phyloP scores from a whole-genome alignment of 2,329 filamentous ascomycete genomes.

The Hypoxylon sp. region DNA sequence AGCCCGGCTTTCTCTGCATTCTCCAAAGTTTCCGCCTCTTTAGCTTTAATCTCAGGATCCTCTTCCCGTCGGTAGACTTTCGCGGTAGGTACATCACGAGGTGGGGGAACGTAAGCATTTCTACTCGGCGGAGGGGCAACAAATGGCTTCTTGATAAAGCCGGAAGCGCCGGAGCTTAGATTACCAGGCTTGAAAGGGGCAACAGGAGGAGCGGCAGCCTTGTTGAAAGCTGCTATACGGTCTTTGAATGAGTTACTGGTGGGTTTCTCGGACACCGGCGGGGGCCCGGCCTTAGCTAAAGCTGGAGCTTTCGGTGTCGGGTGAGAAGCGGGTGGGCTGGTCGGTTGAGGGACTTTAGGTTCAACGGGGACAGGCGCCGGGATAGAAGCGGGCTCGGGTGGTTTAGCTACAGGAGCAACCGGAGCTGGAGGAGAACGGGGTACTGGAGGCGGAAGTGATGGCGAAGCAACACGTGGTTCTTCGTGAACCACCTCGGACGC shows the following conservation, averaged over 20 bases:
- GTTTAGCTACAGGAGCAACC: conserved; percentile 54
- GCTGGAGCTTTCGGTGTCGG: conserved; percentile 57
- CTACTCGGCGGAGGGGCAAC: conserved; percentile 94
- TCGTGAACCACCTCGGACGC: conserved; percentile 49
- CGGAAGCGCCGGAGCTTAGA: conserved; percentile 69
- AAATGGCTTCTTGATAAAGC: conserved; percentile 96
- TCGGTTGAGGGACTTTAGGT: conserved; percentile 54
- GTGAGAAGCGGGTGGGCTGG: conserved; percentile 60
- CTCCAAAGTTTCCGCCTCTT: conserved; percentile 75
- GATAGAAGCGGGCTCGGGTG: conserved; percentile 58
- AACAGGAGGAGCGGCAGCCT: conserved; percentile 84
- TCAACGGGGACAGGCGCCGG: conserved; percentile 56
- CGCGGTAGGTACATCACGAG: conserved; percentile 77
- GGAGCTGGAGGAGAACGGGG: conserved; percentile 52
- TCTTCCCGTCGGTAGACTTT: conserved; percentile 91
- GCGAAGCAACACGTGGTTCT: conserved; percentile 53
- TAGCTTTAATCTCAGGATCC: conserved; percentile 79
- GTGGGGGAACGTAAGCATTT: conserved; percentile 88
- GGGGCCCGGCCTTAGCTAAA: conserved; percentile 68
- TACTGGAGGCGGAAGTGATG: conserved; percentile 50
- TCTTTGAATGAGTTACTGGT: conserved; percentile 86
- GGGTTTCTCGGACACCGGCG: conserved; percentile 82
- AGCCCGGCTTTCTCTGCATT: conserved; percentile 79
- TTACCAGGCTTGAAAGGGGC: conserved; percentile 89
- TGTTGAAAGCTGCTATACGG: conserved; percentile 97